Evolutionary conservation across 768 basidiomycete genomes (phyloP).

Genomic region (Kwoniella botswanensis): DNA sequence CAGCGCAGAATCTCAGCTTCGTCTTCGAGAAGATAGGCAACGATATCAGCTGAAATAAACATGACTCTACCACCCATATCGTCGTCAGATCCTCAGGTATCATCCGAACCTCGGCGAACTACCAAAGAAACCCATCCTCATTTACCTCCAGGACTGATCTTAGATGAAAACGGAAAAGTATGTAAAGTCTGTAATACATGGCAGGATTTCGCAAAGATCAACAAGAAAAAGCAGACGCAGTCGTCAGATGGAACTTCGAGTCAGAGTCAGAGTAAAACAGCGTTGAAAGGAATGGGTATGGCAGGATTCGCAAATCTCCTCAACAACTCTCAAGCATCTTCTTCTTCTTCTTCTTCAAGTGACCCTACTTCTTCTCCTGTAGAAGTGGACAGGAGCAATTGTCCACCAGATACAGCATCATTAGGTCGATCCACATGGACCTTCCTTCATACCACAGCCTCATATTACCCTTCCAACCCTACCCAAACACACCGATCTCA

Average conservation of each 20-base stretch:
- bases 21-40: no score
- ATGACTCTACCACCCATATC: not conserved
- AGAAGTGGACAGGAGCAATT: slow-evolving; percentile 65
- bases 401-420: slow-evolving; percentile 87
- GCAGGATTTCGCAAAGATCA: slow-evolving; percentile 46
- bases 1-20: no score
- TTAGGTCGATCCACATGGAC: slow-evolving; percentile 95
- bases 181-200: slow-evolving; percentile 77
- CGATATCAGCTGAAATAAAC: not conserved
- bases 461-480: slow-evolving; percentile 89
- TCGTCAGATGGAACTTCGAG: slow-evolving; percentile 74
- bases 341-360: slow-evolving; percentile 2
- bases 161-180: slow-evolving; percentile 92
- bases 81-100: not conserved
- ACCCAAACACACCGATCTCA: slow-evolving; percentile 74
- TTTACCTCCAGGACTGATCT: slow-evolving; percentile 78
- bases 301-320: slow-evolving; percentile 50
- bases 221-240: slow-evolving; percentile 32
- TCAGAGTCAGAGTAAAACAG: slow-evolving; percentile 59
- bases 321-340: slow-evolving; percentile 3
- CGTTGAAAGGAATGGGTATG: slow-evolving; percentile 48
- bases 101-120: slow-evolving; percentile 29
- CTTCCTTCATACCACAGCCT: slow-evolving; percentile 92
- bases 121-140: slow-evolving; percentile 54
- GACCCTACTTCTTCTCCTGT: slow-evolving; percentile 1